phyloP scores from a whole-genome alignment of 495 filamentous ascomycete species.

The Podospora appendiculata region DNA sequence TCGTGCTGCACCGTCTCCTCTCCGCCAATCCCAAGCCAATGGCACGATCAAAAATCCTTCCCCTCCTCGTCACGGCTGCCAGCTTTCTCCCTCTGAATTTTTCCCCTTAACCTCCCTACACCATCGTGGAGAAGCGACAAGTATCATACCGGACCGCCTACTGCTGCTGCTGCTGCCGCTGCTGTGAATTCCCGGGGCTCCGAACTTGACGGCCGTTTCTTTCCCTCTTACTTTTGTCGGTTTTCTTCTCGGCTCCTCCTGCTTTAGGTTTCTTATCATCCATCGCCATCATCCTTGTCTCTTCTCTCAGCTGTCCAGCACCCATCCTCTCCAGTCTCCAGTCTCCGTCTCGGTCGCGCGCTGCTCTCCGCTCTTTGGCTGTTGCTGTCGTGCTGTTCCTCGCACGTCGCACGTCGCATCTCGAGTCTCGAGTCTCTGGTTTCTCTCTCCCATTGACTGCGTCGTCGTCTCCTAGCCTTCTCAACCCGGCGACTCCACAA shows the following conservation, averaged over 20 bases:
- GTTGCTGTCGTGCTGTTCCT: conserved; percentile 13
- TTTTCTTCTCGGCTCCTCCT: conserved; percentile 10
- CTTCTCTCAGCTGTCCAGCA: conserved; percentile 14
- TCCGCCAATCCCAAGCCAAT: conserved; percentile 19
- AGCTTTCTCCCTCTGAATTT: conserved; percentile 14
- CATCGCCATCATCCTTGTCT: conserved; percentile 14
- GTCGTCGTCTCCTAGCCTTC: conserved; percentile 2
- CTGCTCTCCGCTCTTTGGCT: not conserved
- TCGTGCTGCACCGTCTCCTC: not conserved
- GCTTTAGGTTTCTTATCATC: conserved; percentile 24
- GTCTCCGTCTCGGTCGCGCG: conserved; percentile 11
- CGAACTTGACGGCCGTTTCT: conserved; percentile 43
- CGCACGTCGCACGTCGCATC: conserved; percentile 1
- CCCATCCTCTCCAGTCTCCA: conserved; percentile 11
- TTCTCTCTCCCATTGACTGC: conserved; percentile 11
- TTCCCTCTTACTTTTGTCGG: conserved; percentile 27
- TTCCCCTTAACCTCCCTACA: conserved; percentile 15
- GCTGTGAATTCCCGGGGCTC: conserved; percentile 38
- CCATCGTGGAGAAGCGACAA: conserved; percentile 25
- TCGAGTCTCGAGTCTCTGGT: not conserved
- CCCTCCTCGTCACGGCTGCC: conserved; percentile 18
- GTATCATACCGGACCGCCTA: conserved; percentile 16
- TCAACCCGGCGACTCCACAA: not conserved
- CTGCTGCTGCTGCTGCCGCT: conserved; percentile 33
- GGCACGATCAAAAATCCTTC: conserved; percentile 25